Base-by-base conservation (phyloP, 345 rosid species). In the Geranium brycei region DNA sequence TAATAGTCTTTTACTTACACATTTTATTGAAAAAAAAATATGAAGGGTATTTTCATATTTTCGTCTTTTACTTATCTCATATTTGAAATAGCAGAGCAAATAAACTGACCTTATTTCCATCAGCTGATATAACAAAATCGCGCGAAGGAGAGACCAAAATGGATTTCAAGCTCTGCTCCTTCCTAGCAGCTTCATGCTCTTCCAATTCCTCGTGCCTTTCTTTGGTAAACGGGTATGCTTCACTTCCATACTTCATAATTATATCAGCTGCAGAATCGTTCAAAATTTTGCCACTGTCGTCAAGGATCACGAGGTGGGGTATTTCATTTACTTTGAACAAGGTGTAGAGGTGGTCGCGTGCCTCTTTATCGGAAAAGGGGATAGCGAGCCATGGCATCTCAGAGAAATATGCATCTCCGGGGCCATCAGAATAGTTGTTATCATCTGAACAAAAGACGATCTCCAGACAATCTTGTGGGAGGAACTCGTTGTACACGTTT, bases 341-440 rank as follows among this genome's bases (percentile, higher is more conserved):
- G 62, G 65, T 60, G 56, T 85, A 72, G 71, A 91, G 72, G 69
- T 64, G 67, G n/a, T 72, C 75, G 17, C 91, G 84, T 0, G 78
- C 80, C 19, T 75, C 85, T 0, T 83, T 78, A 64, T 91, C 88
- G 19, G 86, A 75, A 62, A 83, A 91, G 0, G 89, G 97, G 31
- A 91, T 76, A 4, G 95, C 88, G 19, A 88, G 91, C 95, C 97
- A 91, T 0, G 95, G 89, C 97, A 91, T 88, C 75, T 80, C 79
- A 5, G 83, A 71, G 75, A 88, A 83, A 66, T 88, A 91, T 16
- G 31, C 66, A 0, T 40, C 60, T 64, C 86, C 85, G 0, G 91
- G 74, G 63, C 74, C 81, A 51, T 82, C 87, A 35, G 41, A 35
- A 35, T 35, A 4, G 63, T 85, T 85, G 58, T 70, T 61, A 63